Percentiles rank a stretch among this genome's conserved stretches.
Evolutionary conservation across 208 protist species (phyloP).

Genomic region (Trypanosoma platydactyli): DNA sequence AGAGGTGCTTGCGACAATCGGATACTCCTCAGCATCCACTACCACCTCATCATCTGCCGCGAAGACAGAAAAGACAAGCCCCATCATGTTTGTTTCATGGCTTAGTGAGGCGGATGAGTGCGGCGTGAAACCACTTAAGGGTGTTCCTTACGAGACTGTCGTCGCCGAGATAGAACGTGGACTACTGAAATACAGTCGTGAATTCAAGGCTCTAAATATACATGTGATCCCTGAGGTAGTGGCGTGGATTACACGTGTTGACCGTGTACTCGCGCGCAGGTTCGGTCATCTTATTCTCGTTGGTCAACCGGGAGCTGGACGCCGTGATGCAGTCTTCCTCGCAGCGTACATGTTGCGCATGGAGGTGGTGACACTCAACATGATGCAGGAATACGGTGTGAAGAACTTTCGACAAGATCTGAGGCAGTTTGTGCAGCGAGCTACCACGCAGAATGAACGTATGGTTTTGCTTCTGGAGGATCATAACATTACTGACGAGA

Average conservation of each 20-base stretch:
- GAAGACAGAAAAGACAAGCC: constrained; percentile 56
- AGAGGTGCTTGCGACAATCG: constrained; percentile 85
- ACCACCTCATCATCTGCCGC: too few relatives aligned
- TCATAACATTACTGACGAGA: constrained; percentile 95
- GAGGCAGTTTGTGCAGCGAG: constrained; percentile 73
- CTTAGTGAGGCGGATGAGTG: constrained; percentile 43
- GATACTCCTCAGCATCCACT: constrained; percentile 71
- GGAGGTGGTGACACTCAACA: constrained; percentile 87
- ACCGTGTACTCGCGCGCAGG: constrained; percentile 83
- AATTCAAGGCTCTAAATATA: constrained; percentile 92
- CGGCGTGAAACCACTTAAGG: constrained; percentile 44
- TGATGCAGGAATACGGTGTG: constrained; percentile 88
- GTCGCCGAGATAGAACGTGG: constrained; percentile 77
- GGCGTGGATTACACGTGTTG: constrained; percentile 87
- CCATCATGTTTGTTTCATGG: constrained; percentile 90
- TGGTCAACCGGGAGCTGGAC: constrained; percentile 89
- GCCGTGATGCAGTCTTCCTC: constrained; percentile 81
- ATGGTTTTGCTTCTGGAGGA: constrained; percentile 96
- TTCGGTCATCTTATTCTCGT: constrained; percentile 93
- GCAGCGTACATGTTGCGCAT: constrained; percentile 87
- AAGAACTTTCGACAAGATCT: constrained; percentile 91
- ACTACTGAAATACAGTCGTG: constrained; percentile 94
- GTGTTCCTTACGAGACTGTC: constrained; percentile 72
- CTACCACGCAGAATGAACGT: constrained; percentile 82
- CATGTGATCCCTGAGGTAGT: constrained; percentile 93